Percentiles rank a stretch among this genome's conserved stretches.
phyloP scores from a whole-genome alignment of 1,284 basidiomycete genomes.

The Marasmius tenuissimus region DNA sequence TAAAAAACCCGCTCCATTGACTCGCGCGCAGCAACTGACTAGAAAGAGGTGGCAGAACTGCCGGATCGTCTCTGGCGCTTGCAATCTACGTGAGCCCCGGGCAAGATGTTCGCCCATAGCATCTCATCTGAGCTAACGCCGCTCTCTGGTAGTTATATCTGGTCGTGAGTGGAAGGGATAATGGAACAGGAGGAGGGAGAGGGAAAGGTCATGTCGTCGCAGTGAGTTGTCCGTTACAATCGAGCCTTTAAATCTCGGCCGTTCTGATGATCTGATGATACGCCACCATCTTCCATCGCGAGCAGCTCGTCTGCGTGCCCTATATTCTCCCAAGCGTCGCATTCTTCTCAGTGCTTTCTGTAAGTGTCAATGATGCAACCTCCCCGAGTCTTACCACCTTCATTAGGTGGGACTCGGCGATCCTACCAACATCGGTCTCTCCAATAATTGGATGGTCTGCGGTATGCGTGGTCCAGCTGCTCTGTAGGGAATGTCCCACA shows the following conservation, averaged over 20 bases:
- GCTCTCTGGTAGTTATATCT: background rate
- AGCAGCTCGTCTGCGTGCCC: conserved; percentile 7
- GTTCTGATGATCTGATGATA: no score
- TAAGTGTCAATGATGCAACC: background rate
- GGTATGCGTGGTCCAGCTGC: no score
- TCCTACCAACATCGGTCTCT: background rate
- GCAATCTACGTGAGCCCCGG: conserved; percentile 11
- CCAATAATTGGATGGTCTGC: conserved; percentile 12
- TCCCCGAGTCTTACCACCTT: background rate
- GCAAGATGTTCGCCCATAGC: background rate
- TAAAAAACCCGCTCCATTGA: no score
- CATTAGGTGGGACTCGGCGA: conserved; percentile 8
- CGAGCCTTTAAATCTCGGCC: no score
- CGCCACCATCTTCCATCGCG: background rate
- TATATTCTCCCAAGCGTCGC: conserved; percentile 9
- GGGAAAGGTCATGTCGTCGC: no score
- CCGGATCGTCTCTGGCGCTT: conserved; percentile 14
- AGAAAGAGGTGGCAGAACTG: conserved; percentile 4
- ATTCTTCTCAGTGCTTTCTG: conserved; percentile 7
- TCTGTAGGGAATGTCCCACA: no score
- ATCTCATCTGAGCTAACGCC: no score
- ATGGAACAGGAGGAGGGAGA: background rate
- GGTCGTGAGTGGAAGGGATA: background rate
- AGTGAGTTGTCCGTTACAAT: no score
- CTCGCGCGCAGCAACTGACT: background rate